Base-by-base conservation (phyloP, 176 grass and related monocot species). In the Aegilops speltoides region DNA sequence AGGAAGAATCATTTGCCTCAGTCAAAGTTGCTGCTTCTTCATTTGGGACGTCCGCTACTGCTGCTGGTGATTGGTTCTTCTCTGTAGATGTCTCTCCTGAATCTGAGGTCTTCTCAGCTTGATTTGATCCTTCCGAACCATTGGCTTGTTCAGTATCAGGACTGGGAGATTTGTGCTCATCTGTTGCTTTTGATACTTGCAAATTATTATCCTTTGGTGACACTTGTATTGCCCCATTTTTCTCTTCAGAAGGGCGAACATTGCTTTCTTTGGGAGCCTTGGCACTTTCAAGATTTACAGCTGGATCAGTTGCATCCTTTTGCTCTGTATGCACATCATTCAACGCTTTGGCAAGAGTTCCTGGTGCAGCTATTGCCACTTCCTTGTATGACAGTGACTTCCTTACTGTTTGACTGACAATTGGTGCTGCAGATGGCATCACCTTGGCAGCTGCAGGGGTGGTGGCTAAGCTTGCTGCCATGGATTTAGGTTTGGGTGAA, bases 371-470 rank as follows among this genome's bases (percentile, higher is more conserved):
- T 89, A 96, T 89, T 68, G 96, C 96, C 33, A 98, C 96, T 88
- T 98, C 96, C 87, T 98, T 98, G 86, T 98, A 98, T 82, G 96
- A 98, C 74, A 98, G 90, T 75, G 90, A 73, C 83, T 96, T 98
- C 88, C 93, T 98, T n/a, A 92, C 85, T 52, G 77, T 88, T 76
- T 88, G 86, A 84, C 82, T 78, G 46, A 40, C 68, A 80, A n/a
- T 76, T 62, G 90, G 84, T 79, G 82, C 62, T 62, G 79, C 68
- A 32, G 88, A 82, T 75, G 82, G 83, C 79, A 91, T 86, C 40
- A 82, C 79, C 82, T 96, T 98, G 40, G 76, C 65, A 88, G 59
- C 71, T 78, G 77, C 72, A 76, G 65, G 23, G 23, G 88, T 73
- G 60, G 77, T 74, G 84, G 86, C 79, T 82, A 86, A 86, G 62